A percentile compares a stretch with the other conserved stretches of the same genome.
These are phyloP conservation scores for Cladosporium sp. DNA, from an alignment of 2,329 filamentous ascomycete genomes.

Conservation along the genomic window DNA sequence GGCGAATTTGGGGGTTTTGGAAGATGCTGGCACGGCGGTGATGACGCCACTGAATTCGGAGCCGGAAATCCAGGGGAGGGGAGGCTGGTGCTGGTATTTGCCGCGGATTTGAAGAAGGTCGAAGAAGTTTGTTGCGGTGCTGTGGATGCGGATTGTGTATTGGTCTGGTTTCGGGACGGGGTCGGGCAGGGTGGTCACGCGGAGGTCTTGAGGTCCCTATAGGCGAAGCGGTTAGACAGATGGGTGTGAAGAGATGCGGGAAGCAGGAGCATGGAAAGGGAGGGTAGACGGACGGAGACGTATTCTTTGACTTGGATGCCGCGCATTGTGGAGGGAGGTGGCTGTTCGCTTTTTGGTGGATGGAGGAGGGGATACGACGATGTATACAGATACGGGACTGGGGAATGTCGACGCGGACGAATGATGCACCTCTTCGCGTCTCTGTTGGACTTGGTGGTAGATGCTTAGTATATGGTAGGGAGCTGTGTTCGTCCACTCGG, in stretches of 20 bases:
- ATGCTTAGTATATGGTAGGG: not conserved
- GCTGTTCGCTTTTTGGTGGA: too few species aligned
- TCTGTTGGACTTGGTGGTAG: not conserved
- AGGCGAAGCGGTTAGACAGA: not conserved
- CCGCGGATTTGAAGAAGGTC: slow-evolving; percentile 91
- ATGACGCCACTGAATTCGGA: slow-evolving; percentile 80
- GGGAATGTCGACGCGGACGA: too few species aligned
- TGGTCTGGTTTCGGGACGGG: slow-evolving; percentile 64
- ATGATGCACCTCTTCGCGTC: not conserved
- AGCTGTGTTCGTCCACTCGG: not conserved
- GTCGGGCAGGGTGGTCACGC: slow-evolving; percentile 66
- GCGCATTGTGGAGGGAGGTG: slow-evolving; percentile 51
- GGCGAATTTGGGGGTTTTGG: slow-evolving; percentile 50
- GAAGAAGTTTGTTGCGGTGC: slow-evolving; percentile 91
- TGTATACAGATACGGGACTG: too few species aligned
- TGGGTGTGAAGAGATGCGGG: not conserved
- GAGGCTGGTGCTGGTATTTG: slow-evolving; percentile 89
- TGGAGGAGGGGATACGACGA: too few species aligned
- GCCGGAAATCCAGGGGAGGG: slow-evolving; percentile 81
- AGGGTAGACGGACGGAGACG: slow-evolving; percentile 15
- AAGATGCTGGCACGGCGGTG: slow-evolving; percentile 52
- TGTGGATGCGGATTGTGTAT: slow-evolving; percentile 82
- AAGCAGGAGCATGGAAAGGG: not conserved
- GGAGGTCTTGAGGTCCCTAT: slow-evolving; percentile 72
- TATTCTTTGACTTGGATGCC: slow-evolving; percentile 44